Evolutionary conservation across 192 early-diverging fungal species (phyloP).

Genomic region (Coemansia sp.): DNA sequence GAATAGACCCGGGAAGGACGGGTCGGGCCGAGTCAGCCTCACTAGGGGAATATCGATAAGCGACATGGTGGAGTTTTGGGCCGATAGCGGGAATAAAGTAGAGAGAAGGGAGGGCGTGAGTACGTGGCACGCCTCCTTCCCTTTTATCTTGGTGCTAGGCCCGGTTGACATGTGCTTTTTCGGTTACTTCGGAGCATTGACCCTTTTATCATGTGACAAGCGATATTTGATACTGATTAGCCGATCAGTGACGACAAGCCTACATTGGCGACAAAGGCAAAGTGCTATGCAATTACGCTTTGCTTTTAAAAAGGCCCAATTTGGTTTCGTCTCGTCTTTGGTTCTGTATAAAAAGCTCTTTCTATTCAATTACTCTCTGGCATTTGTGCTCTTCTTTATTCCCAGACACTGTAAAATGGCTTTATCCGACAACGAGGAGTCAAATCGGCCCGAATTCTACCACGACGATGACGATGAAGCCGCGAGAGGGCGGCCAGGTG

Average conservation of each 20-base stretch:
- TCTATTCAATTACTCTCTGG: background rate
- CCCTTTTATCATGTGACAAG: background rate
- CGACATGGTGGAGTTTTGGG: constrained; percentile 14
- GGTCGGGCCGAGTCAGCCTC: constrained; percentile 41
- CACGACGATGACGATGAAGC: constrained; percentile 23
- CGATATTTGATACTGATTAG: background rate
- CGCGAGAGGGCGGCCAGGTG: background rate
- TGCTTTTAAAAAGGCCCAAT: no score
- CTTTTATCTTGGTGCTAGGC: background rate
- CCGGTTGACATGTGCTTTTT: background rate
- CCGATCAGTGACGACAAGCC: no score
- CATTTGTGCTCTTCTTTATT: background rate
- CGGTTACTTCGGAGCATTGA: background rate
- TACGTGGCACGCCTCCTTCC: background rate
- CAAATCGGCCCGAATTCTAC: constrained; percentile 39
- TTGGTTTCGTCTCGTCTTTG: background rate
- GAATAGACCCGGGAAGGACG: constrained; percentile 52
- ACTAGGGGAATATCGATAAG: constrained; percentile 43
- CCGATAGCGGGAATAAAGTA: background rate
- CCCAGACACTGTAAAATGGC: background rate
- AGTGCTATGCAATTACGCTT: background rate
- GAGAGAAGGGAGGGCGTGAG: background rate
- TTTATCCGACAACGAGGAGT: constrained; percentile 33
- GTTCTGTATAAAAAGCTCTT: background rate
- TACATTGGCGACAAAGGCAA: no score